Percentiles rank a stretch among this genome's conserved stretches.
Evolutionary conservation across 2,329 filamentous ascomycete genomes (phyloP).

Genomic region (Lasiodiplodia sp.): DNA sequence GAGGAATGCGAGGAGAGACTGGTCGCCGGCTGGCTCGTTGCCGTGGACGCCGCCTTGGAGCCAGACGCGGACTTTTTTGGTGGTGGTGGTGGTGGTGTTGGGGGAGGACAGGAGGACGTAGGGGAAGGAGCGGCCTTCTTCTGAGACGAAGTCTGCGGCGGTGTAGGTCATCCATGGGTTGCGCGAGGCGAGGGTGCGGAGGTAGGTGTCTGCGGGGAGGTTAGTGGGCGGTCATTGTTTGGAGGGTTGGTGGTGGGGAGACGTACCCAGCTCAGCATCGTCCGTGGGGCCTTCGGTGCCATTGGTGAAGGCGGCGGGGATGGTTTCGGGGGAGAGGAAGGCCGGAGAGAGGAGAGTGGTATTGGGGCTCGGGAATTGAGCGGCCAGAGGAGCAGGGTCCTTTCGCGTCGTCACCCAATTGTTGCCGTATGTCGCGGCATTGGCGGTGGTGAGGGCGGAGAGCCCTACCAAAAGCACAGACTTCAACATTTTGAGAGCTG

Average conservation of each 20-base stretch:
- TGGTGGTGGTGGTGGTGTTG: slow-evolving; percentile 32
- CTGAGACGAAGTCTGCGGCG: slow-evolving; percentile 40
- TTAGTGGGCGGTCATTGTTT: background rate
- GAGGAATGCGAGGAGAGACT: slow-evolving; percentile 45
- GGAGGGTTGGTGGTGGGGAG: background rate
- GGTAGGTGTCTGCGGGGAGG: slow-evolving; percentile 36
- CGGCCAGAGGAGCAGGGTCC: slow-evolving; percentile 45
- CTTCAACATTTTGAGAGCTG: background rate
- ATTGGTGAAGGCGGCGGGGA: slow-evolving; percentile 39
- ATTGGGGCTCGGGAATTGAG: slow-evolving; percentile 43
- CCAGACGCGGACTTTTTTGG: slow-evolving; percentile 46
- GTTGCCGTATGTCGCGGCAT: slow-evolving; percentile 38
- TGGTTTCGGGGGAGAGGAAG: slow-evolving; percentile 39
- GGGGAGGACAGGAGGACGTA: slow-evolving; percentile 41
- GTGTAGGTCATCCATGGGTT: slow-evolving; percentile 45
- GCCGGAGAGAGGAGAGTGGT: slow-evolving; percentile 43
- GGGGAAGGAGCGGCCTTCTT: slow-evolving; percentile 44
- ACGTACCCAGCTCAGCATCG: slow-evolving; percentile 36
- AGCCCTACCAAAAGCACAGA: background rate
- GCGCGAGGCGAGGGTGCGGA: slow-evolving; percentile 39
- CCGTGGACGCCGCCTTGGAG: slow-evolving; percentile 48
- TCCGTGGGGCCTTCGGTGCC: slow-evolving; percentile 45
- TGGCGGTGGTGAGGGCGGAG: background rate
- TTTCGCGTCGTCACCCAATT: slow-evolving; percentile 40
- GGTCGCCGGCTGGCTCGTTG: slow-evolving; percentile 49